Conservation (phyloP, 441 rosid species). For the Corymbia citriodora region DNA sequence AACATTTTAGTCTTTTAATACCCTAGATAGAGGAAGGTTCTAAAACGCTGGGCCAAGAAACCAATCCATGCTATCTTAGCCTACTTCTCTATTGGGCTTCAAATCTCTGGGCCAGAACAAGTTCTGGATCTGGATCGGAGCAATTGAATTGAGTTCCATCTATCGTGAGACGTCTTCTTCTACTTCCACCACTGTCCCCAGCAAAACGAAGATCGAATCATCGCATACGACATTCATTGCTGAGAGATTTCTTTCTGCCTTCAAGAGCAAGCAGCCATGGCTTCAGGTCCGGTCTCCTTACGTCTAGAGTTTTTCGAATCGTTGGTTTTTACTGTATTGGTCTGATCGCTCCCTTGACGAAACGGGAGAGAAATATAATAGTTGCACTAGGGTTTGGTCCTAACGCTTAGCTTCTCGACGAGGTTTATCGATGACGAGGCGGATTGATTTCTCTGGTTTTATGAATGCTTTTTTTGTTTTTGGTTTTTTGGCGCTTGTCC, state of each 20-base stretch:
- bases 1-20: background rate
- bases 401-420: background rate
- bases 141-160: background rate
- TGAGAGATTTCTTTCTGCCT: background rate
- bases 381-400: background rate
- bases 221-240: background rate
- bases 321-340: background rate
- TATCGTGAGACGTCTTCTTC: background rate
- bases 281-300: background rate
- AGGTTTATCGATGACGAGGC: background rate
- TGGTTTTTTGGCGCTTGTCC: background rate
- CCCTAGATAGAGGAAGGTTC: background rate
- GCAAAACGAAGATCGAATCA: background rate
- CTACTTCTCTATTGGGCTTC: background rate
- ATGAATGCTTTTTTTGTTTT: background rate
- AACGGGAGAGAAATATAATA: background rate
- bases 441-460: background rate
- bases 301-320: background rate
- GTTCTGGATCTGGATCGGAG: background rate
- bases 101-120: background rate
- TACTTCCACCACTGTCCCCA: background rate
- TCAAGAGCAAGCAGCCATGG: background rate
- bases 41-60: background rate
- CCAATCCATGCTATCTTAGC: background rate
- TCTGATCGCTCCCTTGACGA: background rate